phyloP scores from a whole-genome alignment of 192 early-diverging fungal species.

The Gryganskiella cystojenkinii region DNA sequence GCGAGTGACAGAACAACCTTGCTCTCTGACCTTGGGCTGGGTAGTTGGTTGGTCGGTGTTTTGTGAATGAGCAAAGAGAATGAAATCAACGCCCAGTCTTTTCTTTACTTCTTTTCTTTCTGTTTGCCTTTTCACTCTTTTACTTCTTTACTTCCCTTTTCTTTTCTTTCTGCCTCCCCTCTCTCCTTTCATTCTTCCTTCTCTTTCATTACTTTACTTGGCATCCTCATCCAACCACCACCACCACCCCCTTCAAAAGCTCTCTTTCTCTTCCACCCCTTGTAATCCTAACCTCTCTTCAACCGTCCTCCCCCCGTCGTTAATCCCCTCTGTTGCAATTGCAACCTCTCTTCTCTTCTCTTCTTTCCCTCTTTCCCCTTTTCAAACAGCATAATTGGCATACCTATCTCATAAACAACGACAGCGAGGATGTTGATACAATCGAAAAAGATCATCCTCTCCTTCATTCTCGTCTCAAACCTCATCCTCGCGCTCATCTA shows the following conservation, averaged over 20 bases:
- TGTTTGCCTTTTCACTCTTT: neutral
- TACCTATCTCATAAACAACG: neutral
- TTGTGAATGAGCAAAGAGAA: too few species aligned
- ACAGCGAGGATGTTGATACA: conserved; percentile 35
- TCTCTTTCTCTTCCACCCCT: neutral
- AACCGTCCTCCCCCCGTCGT: too few species aligned
- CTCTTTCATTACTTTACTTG: neutral
- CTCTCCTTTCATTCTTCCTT: neutral
- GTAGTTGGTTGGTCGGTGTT: too few species aligned
- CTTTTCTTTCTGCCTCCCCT: conserved; percentile 2
- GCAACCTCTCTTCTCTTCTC: neutral
- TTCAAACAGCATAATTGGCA: neutral
- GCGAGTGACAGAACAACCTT: too few species aligned
- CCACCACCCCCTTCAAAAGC: neutral
- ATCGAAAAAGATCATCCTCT: conserved; percentile 30
- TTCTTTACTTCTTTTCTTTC: neutral
- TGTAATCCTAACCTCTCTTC: neutral
- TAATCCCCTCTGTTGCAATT: neutral
- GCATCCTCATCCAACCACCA: too few species aligned
- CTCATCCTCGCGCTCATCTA: conserved; percentile 34
- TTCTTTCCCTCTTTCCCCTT: neutral
- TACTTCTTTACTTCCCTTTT: neutral
- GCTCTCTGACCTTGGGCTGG: too few species aligned
- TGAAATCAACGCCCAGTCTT: too few species aligned
- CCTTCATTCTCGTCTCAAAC: conserved; percentile 22